phyloP scores from a whole-genome alignment of 1,284 basidiomycete species.

The Leccinum angustisporum region DNA sequence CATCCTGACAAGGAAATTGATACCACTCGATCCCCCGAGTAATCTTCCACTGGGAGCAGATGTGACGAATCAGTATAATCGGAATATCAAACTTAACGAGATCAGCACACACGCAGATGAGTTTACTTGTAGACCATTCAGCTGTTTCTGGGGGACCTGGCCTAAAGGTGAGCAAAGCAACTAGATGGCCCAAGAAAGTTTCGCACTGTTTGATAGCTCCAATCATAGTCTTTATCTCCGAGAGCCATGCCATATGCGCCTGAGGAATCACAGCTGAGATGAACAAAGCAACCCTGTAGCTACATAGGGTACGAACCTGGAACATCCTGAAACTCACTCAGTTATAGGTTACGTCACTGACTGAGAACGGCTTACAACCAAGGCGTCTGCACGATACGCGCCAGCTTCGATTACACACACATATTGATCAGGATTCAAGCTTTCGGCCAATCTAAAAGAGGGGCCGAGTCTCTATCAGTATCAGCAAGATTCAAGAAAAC shows the following conservation, averaged over 20 bases:
- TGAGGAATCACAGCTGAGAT: not conserved
- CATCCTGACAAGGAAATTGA: conserved; percentile 22
- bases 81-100: not conserved
- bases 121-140: conserved; percentile 2
- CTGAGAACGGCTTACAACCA: conserved; percentile 11
- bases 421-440: conserved; percentile 13
- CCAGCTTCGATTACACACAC: conserved; percentile 28
- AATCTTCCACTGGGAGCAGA: conserved; percentile 16
- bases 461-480: not conserved
- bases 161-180: not conserved
- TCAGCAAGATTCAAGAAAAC: not conserved
- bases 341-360: not conserved
- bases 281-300: not conserved
- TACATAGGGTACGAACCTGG: conserved; percentile 14
- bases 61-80: not conserved
- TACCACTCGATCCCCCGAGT: conserved; percentile 23
- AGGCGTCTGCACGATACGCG: conserved; percentile 7
- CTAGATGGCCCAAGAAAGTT: not conserved
- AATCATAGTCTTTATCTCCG: conserved; percentile 19
- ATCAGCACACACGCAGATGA: conserved; percentile 10
- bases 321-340: conserved; percentile 12
- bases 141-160: conserved; percentile 19
- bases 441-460: conserved; percentile 16
- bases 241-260: conserved; percentile 10
- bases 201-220: conserved; percentile 18